These are phyloP conservation scores for Phytophthora melonis DNA, from an alignment of 352 stramenopile genomes.

Conservation along the genomic window DNA sequence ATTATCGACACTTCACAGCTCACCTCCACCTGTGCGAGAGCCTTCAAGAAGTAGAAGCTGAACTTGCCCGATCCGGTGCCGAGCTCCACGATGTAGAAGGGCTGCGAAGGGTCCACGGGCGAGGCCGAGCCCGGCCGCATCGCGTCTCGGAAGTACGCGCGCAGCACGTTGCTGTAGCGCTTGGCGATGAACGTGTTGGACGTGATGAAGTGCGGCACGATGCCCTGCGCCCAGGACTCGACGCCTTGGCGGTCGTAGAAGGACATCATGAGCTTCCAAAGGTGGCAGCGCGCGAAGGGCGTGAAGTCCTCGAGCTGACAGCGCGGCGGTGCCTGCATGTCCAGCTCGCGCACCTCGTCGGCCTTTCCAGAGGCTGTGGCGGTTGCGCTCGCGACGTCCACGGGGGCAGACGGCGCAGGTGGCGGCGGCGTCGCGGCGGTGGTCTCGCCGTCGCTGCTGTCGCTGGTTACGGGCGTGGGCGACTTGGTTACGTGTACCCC, in stretches of 20 bases:
- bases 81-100: slow-evolving; percentile 95
- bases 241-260: slow-evolving; percentile 91
- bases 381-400: not conserved
- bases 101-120: slow-evolving; percentile 77
- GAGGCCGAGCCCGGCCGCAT: slow-evolving; percentile 40
- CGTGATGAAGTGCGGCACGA: slow-evolving; percentile 97
- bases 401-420: slow-evolving; percentile 10
- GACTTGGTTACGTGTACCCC: slow-evolving; percentile 36
- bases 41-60: slow-evolving; percentile 95
- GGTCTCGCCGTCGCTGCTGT: slow-evolving; percentile 39
- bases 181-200: slow-evolving; percentile 96
- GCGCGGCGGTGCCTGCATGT: slow-evolving; percentile 44
- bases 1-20: not conserved
- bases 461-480: slow-evolving; percentile 32
- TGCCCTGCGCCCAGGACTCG: slow-evolving; percentile 92
- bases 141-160: slow-evolving; percentile 74
- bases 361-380: slow-evolving; percentile 35
- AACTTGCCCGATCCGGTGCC: slow-evolving; percentile 95
- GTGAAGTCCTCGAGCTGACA: slow-evolving; percentile 92
- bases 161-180: slow-evolving; percentile 83
- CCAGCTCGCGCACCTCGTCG: slow-evolving; percentile 57
- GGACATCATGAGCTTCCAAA: slow-evolving; percentile 97
- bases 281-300: slow-evolving; percentile 86
- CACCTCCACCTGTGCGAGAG: slow-evolving; percentile 71
- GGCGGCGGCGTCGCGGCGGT: slow-evolving; percentile 7